phyloP scores from a whole-genome alignment of 2,329 filamentous ascomycete genomes.

The Clarireedia homoeocarpa region DNA sequence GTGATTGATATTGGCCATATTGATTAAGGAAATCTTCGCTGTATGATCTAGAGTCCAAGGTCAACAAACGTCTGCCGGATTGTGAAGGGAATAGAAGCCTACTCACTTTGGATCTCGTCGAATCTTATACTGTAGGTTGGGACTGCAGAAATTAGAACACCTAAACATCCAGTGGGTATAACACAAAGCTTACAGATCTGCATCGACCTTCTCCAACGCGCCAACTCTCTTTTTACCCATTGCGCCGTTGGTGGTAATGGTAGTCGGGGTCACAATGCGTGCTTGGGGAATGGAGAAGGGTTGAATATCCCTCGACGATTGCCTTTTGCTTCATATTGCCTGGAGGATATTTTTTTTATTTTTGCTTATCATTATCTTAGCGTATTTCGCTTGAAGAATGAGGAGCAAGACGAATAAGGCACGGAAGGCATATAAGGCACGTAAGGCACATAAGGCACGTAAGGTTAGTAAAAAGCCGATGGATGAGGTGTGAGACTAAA shows the following conservation, averaged over 20 bases:
- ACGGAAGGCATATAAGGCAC: no score
- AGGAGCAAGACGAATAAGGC: no score
- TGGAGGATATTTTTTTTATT: conserved; percentile 1
- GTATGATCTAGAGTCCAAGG: conserved; percentile 56
- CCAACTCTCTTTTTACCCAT: conserved; percentile 88
- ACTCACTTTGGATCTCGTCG: conserved; percentile 71
- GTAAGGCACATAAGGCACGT: no score
- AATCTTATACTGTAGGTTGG: conserved; percentile 88
- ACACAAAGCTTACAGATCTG: conserved; percentile 56
- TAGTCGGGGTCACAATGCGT: not conserved
- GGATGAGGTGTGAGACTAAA: not conserved
- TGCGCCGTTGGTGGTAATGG: conserved; percentile 9
- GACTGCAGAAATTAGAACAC: conserved; percentile 37
- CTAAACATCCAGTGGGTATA: no score
- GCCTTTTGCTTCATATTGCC: not conserved
- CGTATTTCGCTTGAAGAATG: not conserved
- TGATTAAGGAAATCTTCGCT: conserved; percentile 81
- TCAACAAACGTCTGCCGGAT: conserved; percentile 2
- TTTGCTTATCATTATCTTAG: conserved; percentile 10
- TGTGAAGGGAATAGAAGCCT: not conserved
- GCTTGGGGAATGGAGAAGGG: no score
- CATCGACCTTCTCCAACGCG: conserved; percentile 91
- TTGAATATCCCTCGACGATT: not conserved
- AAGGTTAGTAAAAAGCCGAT: not conserved
- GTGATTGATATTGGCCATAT: conserved; percentile 85